Base-by-base conservation (phyloP, 179 eudicot species). In the Actinidia arguta region DNA sequence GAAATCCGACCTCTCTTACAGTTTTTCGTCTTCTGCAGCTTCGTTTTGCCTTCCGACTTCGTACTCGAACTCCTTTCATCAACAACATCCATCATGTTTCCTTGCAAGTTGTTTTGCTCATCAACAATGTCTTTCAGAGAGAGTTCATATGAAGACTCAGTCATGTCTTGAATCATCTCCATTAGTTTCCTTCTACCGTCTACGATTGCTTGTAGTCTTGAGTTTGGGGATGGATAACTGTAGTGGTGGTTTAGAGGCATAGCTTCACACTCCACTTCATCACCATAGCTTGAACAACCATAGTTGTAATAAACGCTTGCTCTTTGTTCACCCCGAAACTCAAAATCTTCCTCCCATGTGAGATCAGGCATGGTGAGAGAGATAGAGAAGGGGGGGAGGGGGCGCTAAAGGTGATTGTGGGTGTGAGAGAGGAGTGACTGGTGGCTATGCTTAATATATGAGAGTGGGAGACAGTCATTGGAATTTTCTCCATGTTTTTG, bases 81-180 rank as follows among this genome's bases (percentile, higher is more conserved):
- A 25, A 20, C 27, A 24, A 20, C 20, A 14, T 62, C 64, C 10
- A 75, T 73, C 36, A 78, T 76, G 27, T n/a, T n/a, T 27, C 71
- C 17, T 39, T 78, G 66, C 47, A 17, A n/a, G n/a, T 4, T 76
- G 5, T 61, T 52, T 17, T 83, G 62, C 61, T 72, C 78, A 52
- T 68, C 82, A 4, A 82, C 87, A 6, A 87, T 84, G 76, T 84
- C 89, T 82, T 84, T 84, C 2, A 84, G 51, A 1, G 89, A 84
- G 58, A 84, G 82, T 55, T 84, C 87, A 42, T 79, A 82, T 6
- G 83, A 82, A n/a, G 87, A 82, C 50, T 87, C 89, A 0, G 89
- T 87, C 81, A 84, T 48, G 67, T 71, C 48, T 73, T 79, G 47
- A 39, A 87, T 64, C 86, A 84, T 81, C 55, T 84, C 79, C 83